Percentiles rank a stretch among this genome's conserved stretches.
Evolutionary conservation across 768 basidiomycete genomes (phyloP).

Genomic region (Thelephora ganbajun): DNA sequence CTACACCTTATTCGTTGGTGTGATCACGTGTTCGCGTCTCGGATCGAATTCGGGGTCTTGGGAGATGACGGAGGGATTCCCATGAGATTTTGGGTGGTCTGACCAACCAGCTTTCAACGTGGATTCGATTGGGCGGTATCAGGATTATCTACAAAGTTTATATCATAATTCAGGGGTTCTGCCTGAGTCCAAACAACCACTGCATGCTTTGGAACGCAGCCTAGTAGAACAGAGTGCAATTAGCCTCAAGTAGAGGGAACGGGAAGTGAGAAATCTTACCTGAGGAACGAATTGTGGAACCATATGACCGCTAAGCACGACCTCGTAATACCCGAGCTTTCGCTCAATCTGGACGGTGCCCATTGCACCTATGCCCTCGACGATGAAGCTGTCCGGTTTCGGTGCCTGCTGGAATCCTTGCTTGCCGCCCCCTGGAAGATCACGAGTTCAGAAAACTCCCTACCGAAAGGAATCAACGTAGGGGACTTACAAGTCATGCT

Average conservation of each 20-base stretch:
- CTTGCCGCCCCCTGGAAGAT: slow-evolving; percentile 36
- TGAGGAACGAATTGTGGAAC: slow-evolving; percentile 52
- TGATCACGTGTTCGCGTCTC: too few relatives aligned
- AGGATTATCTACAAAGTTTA: too few relatives aligned
- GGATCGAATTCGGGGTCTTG: too few relatives aligned
- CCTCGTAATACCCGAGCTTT: slow-evolving; percentile 52
- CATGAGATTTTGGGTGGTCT: too few relatives aligned
- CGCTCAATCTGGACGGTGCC: slow-evolving; percentile 56
- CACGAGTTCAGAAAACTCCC: not conserved
- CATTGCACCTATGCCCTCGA: slow-evolving; percentile 55
- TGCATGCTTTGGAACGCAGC: slow-evolving; percentile 60
- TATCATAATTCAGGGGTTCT: slow-evolving; percentile 21
- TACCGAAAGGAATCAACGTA: not conserved
- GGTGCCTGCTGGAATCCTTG: slow-evolving; percentile 71
- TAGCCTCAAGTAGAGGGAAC: not conserved
- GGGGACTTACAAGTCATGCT: not conserved
- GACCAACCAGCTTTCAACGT: too few relatives aligned
- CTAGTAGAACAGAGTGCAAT: slow-evolving; percentile 17
- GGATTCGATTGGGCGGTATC: too few relatives aligned
- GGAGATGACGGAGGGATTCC: too few relatives aligned
- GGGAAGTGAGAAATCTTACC: slow-evolving; percentile 11
- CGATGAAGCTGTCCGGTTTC: slow-evolving; percentile 47
- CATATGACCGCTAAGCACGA: slow-evolving; percentile 64
- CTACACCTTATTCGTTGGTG: too few relatives aligned
- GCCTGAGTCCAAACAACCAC: slow-evolving; percentile 50